These are phyloP conservation scores for Fusarium xylarioides DNA, from an alignment of 2,329 filamentous ascomycete genomes.

Conservation along the genomic window DNA sequence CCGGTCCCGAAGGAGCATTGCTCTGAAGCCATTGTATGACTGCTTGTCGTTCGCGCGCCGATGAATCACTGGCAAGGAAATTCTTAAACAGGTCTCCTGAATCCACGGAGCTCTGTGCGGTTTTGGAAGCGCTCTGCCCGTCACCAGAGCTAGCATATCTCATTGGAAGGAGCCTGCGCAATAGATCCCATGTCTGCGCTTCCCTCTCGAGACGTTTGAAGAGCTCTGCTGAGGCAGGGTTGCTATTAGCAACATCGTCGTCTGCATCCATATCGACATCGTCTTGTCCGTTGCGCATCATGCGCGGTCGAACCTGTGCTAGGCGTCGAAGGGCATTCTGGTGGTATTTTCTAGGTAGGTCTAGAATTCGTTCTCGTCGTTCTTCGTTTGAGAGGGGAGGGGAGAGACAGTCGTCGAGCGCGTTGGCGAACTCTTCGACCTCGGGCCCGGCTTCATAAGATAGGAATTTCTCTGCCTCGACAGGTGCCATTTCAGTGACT, in stretches of 20 bases:
- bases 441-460: conserved; percentile 69
- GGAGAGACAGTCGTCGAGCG: conserved; percentile 78
- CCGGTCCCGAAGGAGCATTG: conserved; percentile 74
- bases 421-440: conserved; percentile 86
- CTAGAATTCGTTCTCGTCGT: conserved; percentile 71
- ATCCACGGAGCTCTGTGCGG: conserved; percentile 13
- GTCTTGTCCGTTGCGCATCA: conserved; percentile 48
- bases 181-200: conserved; percentile 88
- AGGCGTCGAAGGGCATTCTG: conserved; percentile 56
- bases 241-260: conserved; percentile 52
- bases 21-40: conserved; percentile 88
- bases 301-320: conserved; percentile 44
- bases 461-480: conserved; percentile 9
- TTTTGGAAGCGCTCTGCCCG: conserved; percentile 47
- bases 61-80: conserved; percentile 77
- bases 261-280: conserved; percentile 67
- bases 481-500: conserved; percentile 27
- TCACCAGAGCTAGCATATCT: conserved; percentile 61
- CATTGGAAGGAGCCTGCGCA: conserved; percentile 77
- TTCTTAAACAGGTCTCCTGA: conserved; percentile 65
- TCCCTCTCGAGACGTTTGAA: conserved; percentile 76
- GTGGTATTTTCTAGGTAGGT: conserved; percentile 67
- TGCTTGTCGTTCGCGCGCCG: conserved; percentile 79
- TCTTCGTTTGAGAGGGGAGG: conserved; percentile 59
- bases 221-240: conserved; percentile 40